These are phyloP conservation scores for Septoria petroselini DNA, from an alignment of 2,329 filamentous ascomycete species.

Conservation along the genomic window DNA sequence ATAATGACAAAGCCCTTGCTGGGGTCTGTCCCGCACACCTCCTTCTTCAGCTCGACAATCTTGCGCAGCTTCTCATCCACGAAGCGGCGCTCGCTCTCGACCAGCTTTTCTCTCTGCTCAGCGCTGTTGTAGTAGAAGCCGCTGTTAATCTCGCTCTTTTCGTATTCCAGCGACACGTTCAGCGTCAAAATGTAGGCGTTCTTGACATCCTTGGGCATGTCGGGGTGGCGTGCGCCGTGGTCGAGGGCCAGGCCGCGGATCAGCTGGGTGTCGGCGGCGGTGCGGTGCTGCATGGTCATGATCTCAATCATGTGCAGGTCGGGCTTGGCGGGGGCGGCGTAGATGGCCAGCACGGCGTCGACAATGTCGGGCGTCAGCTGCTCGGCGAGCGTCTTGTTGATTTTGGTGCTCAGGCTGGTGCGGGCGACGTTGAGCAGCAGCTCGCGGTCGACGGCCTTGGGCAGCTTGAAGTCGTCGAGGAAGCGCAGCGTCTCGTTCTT, in stretches of 20 bases:
- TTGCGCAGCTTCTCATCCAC: conserved; percentile 95
- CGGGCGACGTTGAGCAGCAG: conserved; percentile 88
- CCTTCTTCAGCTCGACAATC: conserved; percentile 97
- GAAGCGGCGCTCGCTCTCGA: conserved; percentile 93
- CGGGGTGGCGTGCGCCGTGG: conserved; percentile 91
- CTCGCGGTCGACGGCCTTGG: conserved; percentile 85
- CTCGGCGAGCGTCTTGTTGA: conserved; percentile 83
- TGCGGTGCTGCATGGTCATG: conserved; percentile 99
- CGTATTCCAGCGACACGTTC: conserved; percentile 96
- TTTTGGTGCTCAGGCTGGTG: conserved; percentile 91
- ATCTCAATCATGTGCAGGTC: conserved; percentile 99
- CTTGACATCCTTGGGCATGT: conserved; percentile 95
- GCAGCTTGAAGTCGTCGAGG: conserved; percentile 88
- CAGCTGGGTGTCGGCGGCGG: conserved; percentile 90
- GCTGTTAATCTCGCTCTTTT: conserved; percentile 99
- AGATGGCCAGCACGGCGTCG: conserved; percentile 92
- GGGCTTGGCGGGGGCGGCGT: conserved; percentile 83
- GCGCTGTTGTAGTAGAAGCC: conserved; percentile 98
- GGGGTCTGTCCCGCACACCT: conserved; percentile 87
- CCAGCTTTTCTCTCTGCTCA: conserved; percentile 94
- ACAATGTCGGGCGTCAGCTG: conserved; percentile 93
- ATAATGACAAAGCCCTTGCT: conserved; percentile 97
- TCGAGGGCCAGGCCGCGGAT: conserved; percentile 91
- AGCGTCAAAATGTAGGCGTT: conserved; percentile 93
- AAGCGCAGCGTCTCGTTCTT: conserved; percentile 94